Conservation (phyloP, 768 basidiomycete genomes). For the Candolleomyces aberdarensis region DNA sequence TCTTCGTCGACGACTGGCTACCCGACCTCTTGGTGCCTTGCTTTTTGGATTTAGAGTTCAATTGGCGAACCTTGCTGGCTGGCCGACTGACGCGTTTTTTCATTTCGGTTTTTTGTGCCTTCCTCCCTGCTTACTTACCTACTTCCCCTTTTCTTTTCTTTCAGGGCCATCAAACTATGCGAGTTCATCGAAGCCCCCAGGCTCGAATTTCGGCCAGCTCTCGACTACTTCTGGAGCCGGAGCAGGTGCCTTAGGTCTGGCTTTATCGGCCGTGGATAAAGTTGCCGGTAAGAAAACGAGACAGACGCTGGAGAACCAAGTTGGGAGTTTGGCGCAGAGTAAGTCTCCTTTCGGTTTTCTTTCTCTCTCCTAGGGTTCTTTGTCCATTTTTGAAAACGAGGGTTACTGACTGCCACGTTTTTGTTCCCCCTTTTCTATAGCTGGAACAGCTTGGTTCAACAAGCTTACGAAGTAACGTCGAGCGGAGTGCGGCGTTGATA, state of each 20-base stretch:
- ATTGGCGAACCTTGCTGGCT: not conserved
- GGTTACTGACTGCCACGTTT: not conserved
- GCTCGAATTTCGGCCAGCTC: constrained; percentile 17
- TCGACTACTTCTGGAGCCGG: constrained; percentile 17
- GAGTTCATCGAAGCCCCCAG: constrained; percentile 14
- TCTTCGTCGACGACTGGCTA: not conserved
- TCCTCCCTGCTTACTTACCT: not conserved
- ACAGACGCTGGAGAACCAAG: constrained; percentile 44
- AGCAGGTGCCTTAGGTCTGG: constrained; percentile 36
- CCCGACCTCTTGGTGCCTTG: not conserved
- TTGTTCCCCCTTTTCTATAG: constrained; percentile 21
- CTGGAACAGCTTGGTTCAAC: constrained; percentile 44
- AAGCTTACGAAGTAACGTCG: constrained; percentile 39
- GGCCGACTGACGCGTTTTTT: not conserved
- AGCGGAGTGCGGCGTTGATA: not conserved
- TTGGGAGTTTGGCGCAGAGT: constrained; percentile 51
- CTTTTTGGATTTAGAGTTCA: not conserved
- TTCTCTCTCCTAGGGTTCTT: constrained; percentile 4
- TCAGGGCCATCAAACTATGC: constrained; percentile 20
- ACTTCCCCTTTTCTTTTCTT: constrained; percentile 5
- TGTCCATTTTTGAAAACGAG: not conserved
- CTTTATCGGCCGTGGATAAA: constrained; percentile 51
- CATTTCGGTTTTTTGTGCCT: not conserved
- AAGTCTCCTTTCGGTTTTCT: constrained; percentile 23
- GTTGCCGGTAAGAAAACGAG: constrained; percentile 51